phyloP scores from a whole-genome alignment of 2,329 filamentous ascomycete genomes.

The Venturia nashicola region DNA sequence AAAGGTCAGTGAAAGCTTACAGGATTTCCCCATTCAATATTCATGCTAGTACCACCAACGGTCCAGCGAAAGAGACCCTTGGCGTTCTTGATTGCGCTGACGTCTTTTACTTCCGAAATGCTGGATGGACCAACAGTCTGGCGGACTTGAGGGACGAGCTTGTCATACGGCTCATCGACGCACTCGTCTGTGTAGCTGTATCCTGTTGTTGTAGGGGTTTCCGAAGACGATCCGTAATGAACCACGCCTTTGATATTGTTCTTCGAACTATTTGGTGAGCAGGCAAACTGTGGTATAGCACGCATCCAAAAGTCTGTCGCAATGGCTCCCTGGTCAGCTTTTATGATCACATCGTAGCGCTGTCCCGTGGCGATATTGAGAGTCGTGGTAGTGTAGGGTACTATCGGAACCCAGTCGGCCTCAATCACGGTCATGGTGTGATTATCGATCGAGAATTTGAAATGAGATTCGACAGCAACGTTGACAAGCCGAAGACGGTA shows the following conservation, averaged over 20 bases:
- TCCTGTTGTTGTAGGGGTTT: not conserved
- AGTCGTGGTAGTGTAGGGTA: conserved; percentile 26
- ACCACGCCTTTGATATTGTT: conserved; percentile 13
- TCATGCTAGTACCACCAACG: conserved; percentile 12
- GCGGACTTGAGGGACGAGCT: not conserved
- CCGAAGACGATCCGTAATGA: conserved; percentile 1
- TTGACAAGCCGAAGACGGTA: conserved; percentile 34
- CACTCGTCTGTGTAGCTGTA: not conserved
- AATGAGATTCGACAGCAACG: conserved; percentile 23
- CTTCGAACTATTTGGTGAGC: conserved; percentile 20
- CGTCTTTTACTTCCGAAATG: not conserved
- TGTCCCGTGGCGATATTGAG: conserved; percentile 25
- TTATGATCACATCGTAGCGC: conserved; percentile 27
- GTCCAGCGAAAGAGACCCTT: conserved; percentile 7
- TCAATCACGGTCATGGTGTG: conserved; percentile 32
- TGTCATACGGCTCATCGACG: conserved; percentile 3
- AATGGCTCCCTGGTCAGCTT: conserved; percentile 22
- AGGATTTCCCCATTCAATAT: conserved; percentile 7
- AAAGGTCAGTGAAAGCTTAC: not conserved
- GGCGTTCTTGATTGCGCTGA: not conserved
- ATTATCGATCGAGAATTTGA: conserved; percentile 26
- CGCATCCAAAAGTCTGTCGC: conserved; percentile 21
- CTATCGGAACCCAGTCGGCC: conserved; percentile 31
- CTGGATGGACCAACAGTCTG: not conserved
- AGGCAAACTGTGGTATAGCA: conserved; percentile 11